Base-by-base conservation (phyloP, 441 rosid species). In the Cnidoscolus chayamansa region DNA sequence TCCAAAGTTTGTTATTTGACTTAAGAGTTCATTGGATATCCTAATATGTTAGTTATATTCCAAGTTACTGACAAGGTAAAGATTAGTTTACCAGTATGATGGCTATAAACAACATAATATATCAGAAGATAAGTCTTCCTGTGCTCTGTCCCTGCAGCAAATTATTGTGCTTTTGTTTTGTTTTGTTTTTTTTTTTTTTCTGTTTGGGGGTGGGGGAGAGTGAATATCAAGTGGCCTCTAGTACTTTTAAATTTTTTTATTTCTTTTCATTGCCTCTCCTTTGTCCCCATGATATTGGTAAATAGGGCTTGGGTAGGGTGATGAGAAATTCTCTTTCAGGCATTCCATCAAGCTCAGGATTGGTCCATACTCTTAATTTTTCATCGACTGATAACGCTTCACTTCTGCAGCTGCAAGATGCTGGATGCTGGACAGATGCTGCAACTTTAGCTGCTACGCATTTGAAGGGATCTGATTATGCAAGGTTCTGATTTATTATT, bases 351-450 rank as follows among this genome's bases (percentile, higher is more conserved):
- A 57, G 5, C 10, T 37, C 25, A 54, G 15, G 19, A 7, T 19
- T 19, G 8, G 1, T 55, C 11, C 3, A 8, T 10, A 7, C 7
- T 4, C 0, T 19, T 19, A 8, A 25, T 13, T 30, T 12, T 58
- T 53, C n/a, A 51, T 59, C 15, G 67, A 65, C 74, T 58, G 53
- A 71, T n/a, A 35, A 43, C 32, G 20, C 20, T 47, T 37, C 13
- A 47, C 65, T 60, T 79, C 49, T 84, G 84, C 88, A 92, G 99
- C 85, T 94, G 6, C 99, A 94, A 90, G 99, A 94, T 89, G 96
- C 98, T 71, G 98, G 99, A 68, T 86, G 90, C 78, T 94, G 99
- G 99, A 94, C 97, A 0, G 99, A 94, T 80, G 99, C 99, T 75
- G 98, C 97, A 32, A 92, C 99, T 72, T 89, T 94, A 82, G 97